Base-by-base conservation (phyloP, 768 basidiomycete species). In the Floccularia luteovirens region DNA sequence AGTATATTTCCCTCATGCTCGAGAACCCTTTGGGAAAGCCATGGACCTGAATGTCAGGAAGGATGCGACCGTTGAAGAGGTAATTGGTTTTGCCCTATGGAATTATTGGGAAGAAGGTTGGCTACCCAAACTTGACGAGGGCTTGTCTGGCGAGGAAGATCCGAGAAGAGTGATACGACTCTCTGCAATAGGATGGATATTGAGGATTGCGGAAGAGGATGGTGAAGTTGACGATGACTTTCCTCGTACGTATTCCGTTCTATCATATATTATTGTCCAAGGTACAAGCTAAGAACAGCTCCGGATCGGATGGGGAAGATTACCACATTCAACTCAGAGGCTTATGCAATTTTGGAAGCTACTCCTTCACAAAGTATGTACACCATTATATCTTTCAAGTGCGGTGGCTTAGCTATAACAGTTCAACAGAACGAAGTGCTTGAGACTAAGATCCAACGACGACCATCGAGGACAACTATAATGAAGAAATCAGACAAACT, bases 141-240 rank as follows among this genome's bases (percentile, higher is more conserved):
- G 70, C 1, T 46, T 80, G 37, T 65, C 56, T 24, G 73, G 69
- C 3, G 77, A 77, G 45, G 74, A 77, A 20, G 82, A 88, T 46
- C 70, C 75, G 24, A 78, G 72, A 50, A 67, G 75, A 60, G 63
- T 66, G 13, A 68, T 68, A 1, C 68, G 63, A 47, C 64, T 90
- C 35, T 83, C 79, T 32, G 85, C 89, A 0, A 69, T 87, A 3
- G 91, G 90, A 1, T 99, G 96, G 94, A 82, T 90, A 27, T 58
- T 99, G 62, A 69, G 90, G 43, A 91, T 98, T 40, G 88, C 91
- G 1, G 96, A 99, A 52, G 89, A 92, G 32, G 93, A 98, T 57
- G 96, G 96, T 12, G 94, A 97, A 58, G 90, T 98, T 1, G 96
- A 99, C 56, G 96, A 97, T 57, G 96, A 99, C 63, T 98, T 93